Evolutionary conservation across 1,139 yeast genomes (phyloP), one percentile per base, ranked within the genome.

Genomic region (Candida pseudoviswanathii): DNA sequence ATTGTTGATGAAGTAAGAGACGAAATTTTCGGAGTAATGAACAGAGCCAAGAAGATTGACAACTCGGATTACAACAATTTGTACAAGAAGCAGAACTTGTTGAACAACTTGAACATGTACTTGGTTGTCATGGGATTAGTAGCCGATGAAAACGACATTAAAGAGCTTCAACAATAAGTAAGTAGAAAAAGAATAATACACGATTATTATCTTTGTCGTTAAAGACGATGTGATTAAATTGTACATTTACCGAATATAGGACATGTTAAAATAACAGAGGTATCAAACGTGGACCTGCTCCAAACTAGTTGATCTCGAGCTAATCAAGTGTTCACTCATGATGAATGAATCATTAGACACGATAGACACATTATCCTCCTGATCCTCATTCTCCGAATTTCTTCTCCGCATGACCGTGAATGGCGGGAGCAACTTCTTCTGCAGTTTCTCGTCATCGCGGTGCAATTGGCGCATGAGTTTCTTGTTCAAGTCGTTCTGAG

Each of bases 111-210:
- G 79, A 94, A 94, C 67, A 75, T 94, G 80, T 92, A 91, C 73
- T 80, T 94, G 71, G 95, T 92, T 59, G 98, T 94, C 46, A 91
- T 94, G 95, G 99, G 99, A 3, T 80, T 94, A 57, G 91, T 89
- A 55, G 97, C 97, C 10, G 90, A 91, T 59, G 86, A 81, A 55
- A 75, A 70, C 52, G 86, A 81, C 58, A 81, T 81, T 57, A 75
- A 78, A 52, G 85, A 81, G 61, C 68, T 81, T 52, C 73, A 69
- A 55, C 45, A 43, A 21, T 43, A 43, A 41, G 34, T 41, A 41
- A 27, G 30, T 27, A 27, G 21, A 30, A 11, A 34, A 34, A 34
- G 22, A 34, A 34, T 34, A 34, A 34, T 33, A 33, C 16, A 33
- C n/a, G n/a, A n/a, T 33, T 30, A 30, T 11, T 10, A 30, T 11